Conservation (phyloP, 2,329 filamentous ascomycete genomes). For the Parascedosporium putredinis region DNA sequence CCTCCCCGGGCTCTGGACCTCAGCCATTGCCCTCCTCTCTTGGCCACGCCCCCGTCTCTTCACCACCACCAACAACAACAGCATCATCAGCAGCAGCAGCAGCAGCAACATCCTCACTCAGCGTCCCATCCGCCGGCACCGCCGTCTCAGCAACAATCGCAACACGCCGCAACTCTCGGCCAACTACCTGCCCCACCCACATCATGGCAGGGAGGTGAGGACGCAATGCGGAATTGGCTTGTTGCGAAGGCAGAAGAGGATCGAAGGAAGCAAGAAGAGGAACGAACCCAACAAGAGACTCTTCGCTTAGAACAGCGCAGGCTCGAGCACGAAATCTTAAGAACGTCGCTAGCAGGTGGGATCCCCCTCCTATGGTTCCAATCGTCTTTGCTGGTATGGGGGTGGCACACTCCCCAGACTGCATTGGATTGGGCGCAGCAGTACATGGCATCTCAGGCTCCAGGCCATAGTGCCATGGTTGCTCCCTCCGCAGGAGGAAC, state of each 20-base stretch:
- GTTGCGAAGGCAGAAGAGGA: constrained; percentile 65
- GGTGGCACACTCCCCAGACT: constrained; percentile 48
- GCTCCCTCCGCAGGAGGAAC: constrained; percentile 38
- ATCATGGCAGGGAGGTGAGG: constrained; percentile 57
- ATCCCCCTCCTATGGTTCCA: constrained; percentile 64
- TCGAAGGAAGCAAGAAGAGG: constrained; percentile 62
- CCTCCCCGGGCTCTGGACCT: constrained; percentile 19
- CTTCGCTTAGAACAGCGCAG: constrained; percentile 61
- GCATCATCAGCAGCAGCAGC: constrained; percentile 11
- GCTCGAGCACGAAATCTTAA: constrained; percentile 63
- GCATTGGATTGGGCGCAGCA: constrained; percentile 61
- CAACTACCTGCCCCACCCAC: constrained; percentile 54
- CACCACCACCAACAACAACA: constrained; percentile 9
- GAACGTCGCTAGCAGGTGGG: constrained; percentile 56
- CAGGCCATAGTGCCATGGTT: constrained; percentile 32
- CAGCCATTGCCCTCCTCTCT: not conserved
- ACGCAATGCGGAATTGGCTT: constrained; percentile 63
- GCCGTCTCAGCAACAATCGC: constrained; percentile 12
- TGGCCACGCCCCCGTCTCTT: constrained; percentile 10
- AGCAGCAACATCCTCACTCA: constrained; percentile 14
- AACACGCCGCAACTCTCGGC: constrained; percentile 25
- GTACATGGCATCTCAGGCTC: constrained; percentile 42
- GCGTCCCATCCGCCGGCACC: constrained; percentile 21
- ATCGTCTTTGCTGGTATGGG: constrained; percentile 65
- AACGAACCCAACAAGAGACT: constrained; percentile 54